A percentile compares a stretch with the other conserved stretches of the same genome.
Evolutionary conservation across 1,284 basidiomycete species (phyloP).

Genomic region (Quambalaria eucalypti): DNA sequence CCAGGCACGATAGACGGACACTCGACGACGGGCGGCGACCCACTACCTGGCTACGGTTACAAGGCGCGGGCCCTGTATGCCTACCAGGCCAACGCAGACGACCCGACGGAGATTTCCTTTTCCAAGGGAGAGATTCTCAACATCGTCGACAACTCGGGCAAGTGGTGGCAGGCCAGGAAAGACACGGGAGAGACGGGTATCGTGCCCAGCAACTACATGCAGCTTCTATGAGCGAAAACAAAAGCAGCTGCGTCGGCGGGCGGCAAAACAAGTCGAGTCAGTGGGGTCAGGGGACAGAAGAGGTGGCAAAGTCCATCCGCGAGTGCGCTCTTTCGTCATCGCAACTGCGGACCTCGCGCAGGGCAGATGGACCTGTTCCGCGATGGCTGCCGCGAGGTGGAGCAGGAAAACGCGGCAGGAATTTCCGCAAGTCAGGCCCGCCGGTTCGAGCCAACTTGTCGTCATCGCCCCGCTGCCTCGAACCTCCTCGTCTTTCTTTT

Average conservation of each 20-base stretch:
- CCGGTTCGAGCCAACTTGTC: no score
- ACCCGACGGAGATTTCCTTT: conserved; percentile 93
- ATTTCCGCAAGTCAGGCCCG: no score
- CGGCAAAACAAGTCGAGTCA: no score
- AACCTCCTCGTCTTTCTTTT: no score
- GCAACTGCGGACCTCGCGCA: no score
- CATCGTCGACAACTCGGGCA: conserved; percentile 73
- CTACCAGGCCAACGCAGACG: conserved; percentile 82
- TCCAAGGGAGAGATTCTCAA: conserved; percentile 86
- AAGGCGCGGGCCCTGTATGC: conserved; percentile 79
- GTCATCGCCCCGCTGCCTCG: no score
- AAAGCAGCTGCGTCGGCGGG: background rate
- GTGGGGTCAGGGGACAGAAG: no score
- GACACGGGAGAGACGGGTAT: conserved; percentile 69
- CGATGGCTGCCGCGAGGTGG: no score
- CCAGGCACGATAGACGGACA: background rate
- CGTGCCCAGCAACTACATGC: conserved; percentile 49
- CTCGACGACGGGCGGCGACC: background rate
- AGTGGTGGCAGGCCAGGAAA: conserved; percentile 77
- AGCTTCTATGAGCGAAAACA: conserved; percentile 17
- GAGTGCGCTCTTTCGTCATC: no score
- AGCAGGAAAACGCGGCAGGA: no score
- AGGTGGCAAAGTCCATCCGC: no score
- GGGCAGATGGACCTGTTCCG: no score
- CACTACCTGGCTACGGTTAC: conserved; percentile 49